phyloP scores from a whole-genome alignment of 1,284 basidiomycete genomes.

The Xerocomus cyaneibrunnescens region DNA sequence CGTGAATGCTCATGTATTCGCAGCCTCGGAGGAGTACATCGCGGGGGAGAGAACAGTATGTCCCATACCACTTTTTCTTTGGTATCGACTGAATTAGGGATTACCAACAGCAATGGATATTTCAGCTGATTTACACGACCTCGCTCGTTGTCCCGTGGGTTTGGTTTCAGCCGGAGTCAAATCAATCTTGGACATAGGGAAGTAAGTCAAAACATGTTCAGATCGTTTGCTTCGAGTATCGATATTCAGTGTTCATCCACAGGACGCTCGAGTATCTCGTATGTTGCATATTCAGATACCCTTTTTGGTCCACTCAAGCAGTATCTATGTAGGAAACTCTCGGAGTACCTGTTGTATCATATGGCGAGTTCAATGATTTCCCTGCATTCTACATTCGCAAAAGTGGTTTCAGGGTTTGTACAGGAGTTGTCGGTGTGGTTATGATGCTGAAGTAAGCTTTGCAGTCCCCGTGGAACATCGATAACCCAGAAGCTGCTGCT shows the following conservation, averaged over 20 bases:
- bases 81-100: not conserved
- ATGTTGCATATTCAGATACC: conserved; percentile 18
- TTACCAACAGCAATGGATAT: conserved; percentile 79
- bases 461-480: conserved; percentile 70
- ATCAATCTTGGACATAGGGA: conserved; percentile 92
- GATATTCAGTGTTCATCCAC: conserved; percentile 12
- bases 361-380: conserved; percentile 75
- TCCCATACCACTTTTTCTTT: conserved; percentile 9
- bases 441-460: conserved; percentile 8
- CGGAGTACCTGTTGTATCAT: conserved; percentile 90
- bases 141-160: conserved; percentile 82
- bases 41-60: conserved; percentile 85
- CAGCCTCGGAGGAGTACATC: conserved; percentile 90
- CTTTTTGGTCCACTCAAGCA: not conserved
- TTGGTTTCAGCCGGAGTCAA: conserved; percentile 95
- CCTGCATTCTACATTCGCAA: conserved; percentile 91
- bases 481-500: conserved; percentile 64
- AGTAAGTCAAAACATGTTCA: conserved; percentile 38
- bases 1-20: conserved; percentile 14
- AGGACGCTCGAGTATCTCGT: conserved; percentile 94
- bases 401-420: conserved; percentile 72
- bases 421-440: not conserved
- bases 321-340: conserved; percentile 81
- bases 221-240: conserved; percentile 3
- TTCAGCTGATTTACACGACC: conserved; percentile 87